Conservation (phyloP, 768 basidiomycete species). For the Mycena filopes region DNA sequence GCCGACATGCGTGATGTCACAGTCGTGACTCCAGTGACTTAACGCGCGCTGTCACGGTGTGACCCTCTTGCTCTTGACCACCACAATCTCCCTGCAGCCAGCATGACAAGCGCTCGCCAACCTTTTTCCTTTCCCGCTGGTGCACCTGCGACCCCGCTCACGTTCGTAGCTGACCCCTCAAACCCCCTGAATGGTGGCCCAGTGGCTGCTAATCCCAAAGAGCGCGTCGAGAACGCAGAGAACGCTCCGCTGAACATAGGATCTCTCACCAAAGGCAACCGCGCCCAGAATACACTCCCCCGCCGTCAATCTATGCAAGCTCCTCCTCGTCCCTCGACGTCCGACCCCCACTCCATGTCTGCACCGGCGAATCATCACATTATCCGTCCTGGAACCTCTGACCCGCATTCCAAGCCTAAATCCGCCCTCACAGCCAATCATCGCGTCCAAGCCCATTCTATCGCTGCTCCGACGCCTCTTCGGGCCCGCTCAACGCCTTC, state of each 20-base stretch:
- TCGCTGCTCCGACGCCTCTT: conserved; percentile 26
- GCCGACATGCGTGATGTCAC: too few species aligned
- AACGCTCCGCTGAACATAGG: conserved; percentile 21
- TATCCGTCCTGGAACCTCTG: conserved; percentile 21
- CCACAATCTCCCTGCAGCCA: background rate
- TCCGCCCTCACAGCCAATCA: conserved; percentile 13
- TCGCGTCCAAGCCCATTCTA: conserved; percentile 20
- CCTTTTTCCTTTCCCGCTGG: conserved; percentile 11
- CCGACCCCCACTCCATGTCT: background rate
- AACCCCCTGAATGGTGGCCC: conserved; percentile 27
- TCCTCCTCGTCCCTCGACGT: conserved; percentile 9
- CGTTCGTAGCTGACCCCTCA: conserved; percentile 25
- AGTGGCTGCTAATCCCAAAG: background rate
- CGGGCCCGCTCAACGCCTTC: conserved; percentile 17
- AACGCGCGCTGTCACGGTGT: background rate
- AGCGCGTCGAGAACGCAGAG: conserved; percentile 10
- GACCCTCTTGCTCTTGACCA: conserved; percentile 5
- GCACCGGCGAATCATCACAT: background rate
- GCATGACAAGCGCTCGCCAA: conserved; percentile 12
- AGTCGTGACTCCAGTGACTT: too few species aligned
- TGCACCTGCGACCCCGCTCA: conserved; percentile 6
- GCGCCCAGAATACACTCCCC: conserved; percentile 5
- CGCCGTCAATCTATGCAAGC: conserved; percentile 26
- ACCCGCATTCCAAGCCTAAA: conserved; percentile 21
- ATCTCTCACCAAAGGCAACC: conserved; percentile 20